Evolutionary conservation across 371 early-diverging fungal genomes (phyloP), one percentile per base, ranked within the genome.

Genomic region (Dinochytrium kinnereticum): DNA sequence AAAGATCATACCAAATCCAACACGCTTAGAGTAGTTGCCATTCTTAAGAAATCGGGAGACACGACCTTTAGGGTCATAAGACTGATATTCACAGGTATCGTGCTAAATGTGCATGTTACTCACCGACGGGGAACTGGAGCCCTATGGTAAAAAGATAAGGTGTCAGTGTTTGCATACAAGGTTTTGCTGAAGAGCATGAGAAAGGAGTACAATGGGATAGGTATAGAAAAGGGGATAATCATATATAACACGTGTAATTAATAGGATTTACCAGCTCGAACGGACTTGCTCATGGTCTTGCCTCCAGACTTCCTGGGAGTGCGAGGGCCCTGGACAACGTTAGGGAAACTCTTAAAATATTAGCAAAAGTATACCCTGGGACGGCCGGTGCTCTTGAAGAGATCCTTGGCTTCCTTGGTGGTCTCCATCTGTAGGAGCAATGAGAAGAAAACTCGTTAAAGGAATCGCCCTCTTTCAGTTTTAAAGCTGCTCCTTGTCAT

Each of bases 1-100:
- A 44, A 44, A 44, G 19, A 44, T 44, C 55, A 21, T 53, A 53
- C 55, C 55, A 26, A 94, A 92, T n/a, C 95, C 94, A 13, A 95
- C 93, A 70, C 95, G 92, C 71, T 91, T 88, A 70, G 94, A 87
- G 82, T 86, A 88, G 76, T 91, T 88, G 28, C 92, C 89, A 72
- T 89, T 88, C 82, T 94, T 94, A 76, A 95, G 83, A 79, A 94
- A 93, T 69, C 95, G 89, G 81, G 94, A 94, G 76, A 95, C 92
- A 85, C 95, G 95, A 83, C 95, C 95, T 53, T 10, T 44, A 44
- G 19, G 13, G 44, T 44, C 13, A 44, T 7, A 44, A 53, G 26
- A 53, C 24, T 53, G 26, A 53, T 24, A 53, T 53, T 5, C 55
- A n/a, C 26, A 21, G 13, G 17, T n/a, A 5, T 5, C n/a, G 5